phyloP scores from a whole-genome alignment of 345 rosid genomes.

The Punica granatum region DNA sequence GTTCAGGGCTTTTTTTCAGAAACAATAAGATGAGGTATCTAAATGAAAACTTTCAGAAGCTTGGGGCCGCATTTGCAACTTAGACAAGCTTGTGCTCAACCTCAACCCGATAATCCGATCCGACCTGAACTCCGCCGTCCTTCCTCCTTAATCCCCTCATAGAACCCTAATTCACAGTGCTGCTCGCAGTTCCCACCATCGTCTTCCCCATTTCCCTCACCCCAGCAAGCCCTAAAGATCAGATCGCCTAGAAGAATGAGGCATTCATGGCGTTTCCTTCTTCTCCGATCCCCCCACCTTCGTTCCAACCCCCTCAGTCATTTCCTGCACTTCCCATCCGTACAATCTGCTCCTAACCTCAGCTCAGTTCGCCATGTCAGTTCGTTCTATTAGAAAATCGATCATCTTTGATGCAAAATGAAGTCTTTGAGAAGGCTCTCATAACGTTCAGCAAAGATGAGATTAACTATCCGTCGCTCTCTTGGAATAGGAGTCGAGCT shows the following conservation, averaged over 20 bases:
- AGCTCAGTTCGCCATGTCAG: conserved; percentile 26
- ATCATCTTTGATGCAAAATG: no score
- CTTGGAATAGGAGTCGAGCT: no score
- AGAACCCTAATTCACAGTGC: not conserved
- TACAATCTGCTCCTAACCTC: conserved; percentile 28
- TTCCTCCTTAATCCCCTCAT: not conserved
- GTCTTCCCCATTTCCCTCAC: no score
- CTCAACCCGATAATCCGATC: not conserved
- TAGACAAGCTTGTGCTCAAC: not conserved
- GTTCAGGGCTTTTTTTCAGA: not conserved
- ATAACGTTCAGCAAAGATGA: no score
- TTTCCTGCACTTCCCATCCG: conserved; percentile 5
- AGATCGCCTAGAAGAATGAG: conserved; percentile 34
- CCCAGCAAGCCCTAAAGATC: not conserved
- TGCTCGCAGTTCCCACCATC: not conserved
- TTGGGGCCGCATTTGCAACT: not conserved
- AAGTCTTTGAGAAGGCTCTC: no score
- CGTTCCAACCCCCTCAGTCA: conserved; percentile 17
- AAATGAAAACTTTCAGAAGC: not conserved
- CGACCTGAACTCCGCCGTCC: not conserved
- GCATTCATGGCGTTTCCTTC: conserved; percentile 56
- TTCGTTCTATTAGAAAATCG: no score
- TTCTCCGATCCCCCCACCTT: conserved; percentile 34
- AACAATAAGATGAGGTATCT: not conserved
- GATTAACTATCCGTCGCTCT: no score